These are phyloP conservation scores for Physaria fendleri DNA, from an alignment of 345 rosid species.

Conservation along the genomic window DNA sequence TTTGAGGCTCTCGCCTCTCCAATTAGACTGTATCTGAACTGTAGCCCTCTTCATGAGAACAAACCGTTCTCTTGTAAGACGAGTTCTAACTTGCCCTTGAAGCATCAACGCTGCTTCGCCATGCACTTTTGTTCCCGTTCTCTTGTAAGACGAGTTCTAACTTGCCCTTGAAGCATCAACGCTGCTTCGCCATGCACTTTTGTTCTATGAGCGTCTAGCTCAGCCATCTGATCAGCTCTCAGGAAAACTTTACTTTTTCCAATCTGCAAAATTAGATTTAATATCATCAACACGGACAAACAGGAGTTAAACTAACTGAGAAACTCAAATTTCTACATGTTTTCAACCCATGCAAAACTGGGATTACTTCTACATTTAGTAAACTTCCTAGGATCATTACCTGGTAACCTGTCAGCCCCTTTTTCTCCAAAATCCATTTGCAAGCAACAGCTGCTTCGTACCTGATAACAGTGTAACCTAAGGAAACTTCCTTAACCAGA, in stretches of 20 bases:
- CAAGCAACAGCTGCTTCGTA: slow-evolving; percentile 66
- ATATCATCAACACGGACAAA: slow-evolving; percentile 8
- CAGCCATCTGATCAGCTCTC: slow-evolving; percentile 76
- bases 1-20: slow-evolving; percentile 63
- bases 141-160: slow-evolving; percentile 34
- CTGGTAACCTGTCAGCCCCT: slow-evolving; percentile 62
- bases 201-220: slow-evolving; percentile 66
- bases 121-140: slow-evolving; percentile 40
- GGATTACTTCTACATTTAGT: slow-evolving; percentile 2
- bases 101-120: slow-evolving; percentile 58
- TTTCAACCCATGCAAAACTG: background rate
- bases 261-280: slow-evolving; percentile 43
- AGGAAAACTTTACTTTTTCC: slow-evolving; percentile 72
- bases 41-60: slow-evolving; percentile 41
- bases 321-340: slow-evolving; percentile 3
- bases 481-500: slow-evolving; percentile 8
- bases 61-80: slow-evolving; percentile 42
- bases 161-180: slow-evolving; percentile 49
- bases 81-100: slow-evolving; percentile 47
- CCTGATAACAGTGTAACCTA: slow-evolving; percentile 34
- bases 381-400: slow-evolving; percentile 31
- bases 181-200: slow-evolving; percentile 52
- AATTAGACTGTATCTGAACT: slow-evolving; percentile 55
- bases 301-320: slow-evolving; percentile 4
- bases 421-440: slow-evolving; percentile 66